Evolutionary conservation across 169 alveolate species (phyloP).

Genomic region (Babesia ovis): DNA sequence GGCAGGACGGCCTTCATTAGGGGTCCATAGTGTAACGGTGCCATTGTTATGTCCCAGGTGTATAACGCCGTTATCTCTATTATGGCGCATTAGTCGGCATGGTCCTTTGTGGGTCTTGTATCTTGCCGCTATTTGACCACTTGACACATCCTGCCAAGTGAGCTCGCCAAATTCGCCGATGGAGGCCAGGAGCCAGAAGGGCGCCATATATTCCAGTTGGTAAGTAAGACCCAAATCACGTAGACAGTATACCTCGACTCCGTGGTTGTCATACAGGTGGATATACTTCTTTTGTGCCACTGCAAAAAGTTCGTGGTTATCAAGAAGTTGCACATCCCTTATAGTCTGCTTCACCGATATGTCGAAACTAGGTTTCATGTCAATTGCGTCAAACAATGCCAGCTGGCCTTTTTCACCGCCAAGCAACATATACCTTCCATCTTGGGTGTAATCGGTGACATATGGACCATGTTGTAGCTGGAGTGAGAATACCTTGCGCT

Average conservation of each 20-base stretch:
- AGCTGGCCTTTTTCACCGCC: conserved; percentile 94
- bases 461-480: conserved; percentile 87
- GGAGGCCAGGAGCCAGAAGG: conserved; percentile 88
- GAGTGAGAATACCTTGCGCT: conserved; percentile 43
- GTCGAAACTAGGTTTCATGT: conserved; percentile 71
- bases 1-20: conserved; percentile 83
- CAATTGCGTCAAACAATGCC: conserved; percentile 82
- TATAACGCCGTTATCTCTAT: conserved; percentile 88
- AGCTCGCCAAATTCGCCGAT: conserved; percentile 91
- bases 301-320: conserved; percentile 90
- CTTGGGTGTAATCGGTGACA: conserved; percentile 84
- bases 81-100: conserved; percentile 86
- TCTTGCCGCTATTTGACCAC: conserved; percentile 90
- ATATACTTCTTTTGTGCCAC: conserved; percentile 90
- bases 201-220: conserved; percentile 90
- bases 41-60: conserved; percentile 92
- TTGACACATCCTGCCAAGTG: conserved; percentile 88
- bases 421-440: conserved; percentile 87
- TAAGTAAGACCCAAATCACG: conserved; percentile 81
- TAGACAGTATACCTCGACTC: conserved; percentile 91
- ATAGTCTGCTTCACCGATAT: conserved; percentile 77
- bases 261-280: conserved; percentile 91
- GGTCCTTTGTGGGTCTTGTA: conserved; percentile 89
- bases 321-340: conserved; percentile 87
- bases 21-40: conserved; percentile 92